phyloP scores from a whole-genome alignment of 176 grass and related monocot genomes.

The Aechmea fasciata region DNA sequence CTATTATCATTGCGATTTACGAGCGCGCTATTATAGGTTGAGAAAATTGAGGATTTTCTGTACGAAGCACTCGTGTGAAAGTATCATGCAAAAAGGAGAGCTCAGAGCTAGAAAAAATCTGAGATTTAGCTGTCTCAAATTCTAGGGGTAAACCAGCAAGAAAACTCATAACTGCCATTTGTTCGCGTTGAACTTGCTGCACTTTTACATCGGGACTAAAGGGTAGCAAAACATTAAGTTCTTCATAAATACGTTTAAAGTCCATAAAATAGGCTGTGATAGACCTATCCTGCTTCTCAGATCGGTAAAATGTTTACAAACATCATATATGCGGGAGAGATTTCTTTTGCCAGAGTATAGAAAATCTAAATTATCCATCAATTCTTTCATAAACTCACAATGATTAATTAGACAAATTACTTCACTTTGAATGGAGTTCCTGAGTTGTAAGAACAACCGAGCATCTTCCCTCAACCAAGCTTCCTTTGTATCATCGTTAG shows the following conservation, averaged over 20 bases:
- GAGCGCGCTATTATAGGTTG: neutral
- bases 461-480: neutral
- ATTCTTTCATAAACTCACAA: slow-evolving; percentile 1
- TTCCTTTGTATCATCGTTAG: neutral
- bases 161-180: neutral
- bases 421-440: neutral
- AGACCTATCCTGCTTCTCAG: neutral
- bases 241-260: neutral
- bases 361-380: neutral
- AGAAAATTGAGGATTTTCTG: neutral
- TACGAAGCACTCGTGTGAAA: neutral
- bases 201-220: neutral
- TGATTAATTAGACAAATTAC: slow-evolving; percentile 11
- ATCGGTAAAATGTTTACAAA: neutral
- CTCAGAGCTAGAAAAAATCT: neutral
- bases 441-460: neutral
- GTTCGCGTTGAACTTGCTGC: neutral
- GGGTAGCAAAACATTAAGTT: neutral
- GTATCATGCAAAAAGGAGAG: neutral
- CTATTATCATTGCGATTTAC: neutral
- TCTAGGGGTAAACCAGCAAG: neutral
- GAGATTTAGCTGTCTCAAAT: neutral
- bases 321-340: neutral
- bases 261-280: neutral
- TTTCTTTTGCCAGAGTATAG: neutral